Evolutionary conservation across 495 filamentous ascomycete genomes (phyloP).

Genomic region (Hapsidospora chrysogenum): DNA sequence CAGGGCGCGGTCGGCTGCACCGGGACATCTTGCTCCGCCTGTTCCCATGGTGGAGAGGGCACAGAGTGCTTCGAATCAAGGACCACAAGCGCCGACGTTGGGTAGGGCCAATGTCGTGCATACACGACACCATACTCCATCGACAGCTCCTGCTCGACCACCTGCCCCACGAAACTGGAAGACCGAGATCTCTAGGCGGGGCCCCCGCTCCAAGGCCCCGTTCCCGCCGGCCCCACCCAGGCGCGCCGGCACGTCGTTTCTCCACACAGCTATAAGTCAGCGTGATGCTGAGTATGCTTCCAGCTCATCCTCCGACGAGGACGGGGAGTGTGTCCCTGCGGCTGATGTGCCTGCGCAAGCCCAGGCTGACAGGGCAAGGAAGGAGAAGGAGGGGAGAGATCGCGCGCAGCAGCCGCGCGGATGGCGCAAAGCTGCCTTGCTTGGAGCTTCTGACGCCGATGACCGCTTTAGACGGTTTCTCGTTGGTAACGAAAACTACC

Average conservation of each 20-base stretch:
- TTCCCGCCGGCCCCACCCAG: constrained; percentile 7
- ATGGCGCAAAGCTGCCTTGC: not conserved
- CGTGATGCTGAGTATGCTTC: constrained; percentile 5
- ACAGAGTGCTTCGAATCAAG: too few relatives aligned
- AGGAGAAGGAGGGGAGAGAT: not conserved
- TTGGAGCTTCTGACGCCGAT: constrained; percentile 1
- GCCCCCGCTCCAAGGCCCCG: constrained; percentile 5
- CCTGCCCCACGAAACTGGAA: not conserved
- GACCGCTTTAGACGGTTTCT: constrained; percentile 25
- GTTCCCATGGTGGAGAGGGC: too few relatives aligned
- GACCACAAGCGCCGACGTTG: too few relatives aligned
- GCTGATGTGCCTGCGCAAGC: not conserved
- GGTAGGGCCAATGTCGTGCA: too few relatives aligned
- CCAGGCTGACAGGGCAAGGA: too few relatives aligned
- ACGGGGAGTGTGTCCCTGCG: not conserved
- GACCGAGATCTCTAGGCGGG: constrained; percentile 1
- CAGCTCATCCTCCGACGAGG: not conserved
- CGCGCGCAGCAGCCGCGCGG: too few relatives aligned
- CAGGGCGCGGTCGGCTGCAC: too few relatives aligned
- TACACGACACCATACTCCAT: too few relatives aligned
- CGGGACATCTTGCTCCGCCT: too few relatives aligned
- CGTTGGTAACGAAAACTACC: constrained; percentile 47
- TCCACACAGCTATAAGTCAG: constrained; percentile 2
- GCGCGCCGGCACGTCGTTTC: constrained; percentile 14
- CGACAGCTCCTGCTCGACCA: not conserved